These are phyloP conservation scores for fission yeast (Schizosaccharomyces pombe) DNA, from an alignment of 805 yeast species.

Conservation along the genomic window ASM294v3 CU329670.1:4082001-4082500, in stretches of 20 bases:
- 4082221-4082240: background rate
- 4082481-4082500: background rate
- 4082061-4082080: background rate
- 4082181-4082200: background rate
- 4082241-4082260: background rate
- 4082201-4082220: background rate
- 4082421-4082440: background rate
- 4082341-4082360: background rate
- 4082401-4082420: background rate
- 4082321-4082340: background rate
- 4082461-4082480: background rate
- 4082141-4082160: background rate
- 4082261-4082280: background rate
- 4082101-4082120: no score
- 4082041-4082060: background rate
- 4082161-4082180: background rate
- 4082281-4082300: background rate
- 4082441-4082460: slow-evolving; percentile 1
- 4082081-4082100: background rate
- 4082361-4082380: no score
- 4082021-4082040: background rate
- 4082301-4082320: background rate
- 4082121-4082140: background rate
- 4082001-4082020: background rate
- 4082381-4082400: background rate